phyloP scores from a whole-genome alignment of 352 stramenopile genomes.

The Globisporangium perplexum region DNA sequence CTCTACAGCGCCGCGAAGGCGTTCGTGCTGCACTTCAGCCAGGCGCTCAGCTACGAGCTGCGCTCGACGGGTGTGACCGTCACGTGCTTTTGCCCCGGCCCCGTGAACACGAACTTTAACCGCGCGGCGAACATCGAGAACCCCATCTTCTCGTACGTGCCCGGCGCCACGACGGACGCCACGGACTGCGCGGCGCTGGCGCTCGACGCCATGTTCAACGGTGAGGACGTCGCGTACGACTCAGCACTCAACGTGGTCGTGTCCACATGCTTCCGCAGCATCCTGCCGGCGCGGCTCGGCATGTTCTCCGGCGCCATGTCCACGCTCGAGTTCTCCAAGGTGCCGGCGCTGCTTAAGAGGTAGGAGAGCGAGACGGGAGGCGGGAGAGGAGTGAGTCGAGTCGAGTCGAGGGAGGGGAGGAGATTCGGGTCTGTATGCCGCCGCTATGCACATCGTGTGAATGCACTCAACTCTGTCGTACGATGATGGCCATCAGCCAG shows the following conservation, averaged over 20 bases:
- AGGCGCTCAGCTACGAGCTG: conserved; percentile 80
- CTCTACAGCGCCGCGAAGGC: conserved; percentile 81
- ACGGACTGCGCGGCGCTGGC: conserved; percentile 38
- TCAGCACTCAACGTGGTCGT: conserved; percentile 31
- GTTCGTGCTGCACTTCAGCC: conserved; percentile 67
- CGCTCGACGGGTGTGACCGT: conserved; percentile 66
- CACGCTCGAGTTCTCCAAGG: conserved; percentile 25
- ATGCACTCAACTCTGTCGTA: not conserved
- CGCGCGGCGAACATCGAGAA: conserved; percentile 30
- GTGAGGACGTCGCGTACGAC: conserved; percentile 39
- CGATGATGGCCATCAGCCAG: too few relatives aligned
- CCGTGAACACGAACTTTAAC: conserved; percentile 69
- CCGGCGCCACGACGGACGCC: conserved; percentile 21
- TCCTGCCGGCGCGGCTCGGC: conserved; percentile 32
- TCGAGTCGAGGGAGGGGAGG: not conserved
- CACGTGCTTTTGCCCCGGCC: conserved; percentile 70
- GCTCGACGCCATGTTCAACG: conserved; percentile 57
- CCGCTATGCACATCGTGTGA: not conserved
- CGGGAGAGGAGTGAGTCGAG: too few relatives aligned
- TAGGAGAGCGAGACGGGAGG: conserved; percentile 1
- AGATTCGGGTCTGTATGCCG: not conserved
- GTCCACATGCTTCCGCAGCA: conserved; percentile 23
- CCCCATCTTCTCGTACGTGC: conserved; percentile 31
- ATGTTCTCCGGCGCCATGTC: conserved; percentile 31
- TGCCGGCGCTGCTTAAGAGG: conserved; percentile 19